A percentile compares a stretch with the other conserved stretches of the same genome.
Conservation (phyloP, 2,329 filamentous ascomycete genomes). For the Metarhizium rileyi region DNA sequence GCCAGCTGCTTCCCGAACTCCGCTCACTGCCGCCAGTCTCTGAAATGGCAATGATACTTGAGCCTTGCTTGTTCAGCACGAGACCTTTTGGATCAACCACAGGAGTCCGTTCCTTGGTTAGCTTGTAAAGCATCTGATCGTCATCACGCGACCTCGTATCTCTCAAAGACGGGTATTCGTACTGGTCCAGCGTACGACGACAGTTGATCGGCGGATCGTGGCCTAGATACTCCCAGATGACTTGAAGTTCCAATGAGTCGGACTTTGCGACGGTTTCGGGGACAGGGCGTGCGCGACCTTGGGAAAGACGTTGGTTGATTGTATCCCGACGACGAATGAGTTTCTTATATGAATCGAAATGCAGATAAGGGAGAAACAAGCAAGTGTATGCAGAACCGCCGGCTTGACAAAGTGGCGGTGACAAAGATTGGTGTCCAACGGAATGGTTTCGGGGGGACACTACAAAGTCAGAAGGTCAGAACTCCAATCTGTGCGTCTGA, state of each 20-base stretch:
- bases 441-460: constrained; percentile 27
- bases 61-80: constrained; percentile 19
- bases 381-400: constrained; percentile 31
- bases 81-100: constrained; percentile 13
- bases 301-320: constrained; percentile 39
- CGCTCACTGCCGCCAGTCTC: constrained; percentile 17
- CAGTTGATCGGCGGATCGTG: constrained; percentile 52
- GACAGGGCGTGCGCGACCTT: constrained; percentile 46
- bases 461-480: constrained; percentile 7
- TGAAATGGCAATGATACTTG: constrained; percentile 17
- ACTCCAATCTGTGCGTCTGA: background rate
- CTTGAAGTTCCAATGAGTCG: constrained; percentile 45
- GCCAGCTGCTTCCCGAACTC: constrained; percentile 17
- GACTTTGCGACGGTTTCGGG: constrained; percentile 43
- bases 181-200: constrained; percentile 53
- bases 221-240: constrained; percentile 54
- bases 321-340: constrained; percentile 46
- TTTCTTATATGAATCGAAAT: constrained; percentile 54
- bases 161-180: constrained; percentile 49
- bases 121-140: constrained; percentile 59
- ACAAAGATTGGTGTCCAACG: constrained; percentile 18
- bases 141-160: constrained; percentile 53
- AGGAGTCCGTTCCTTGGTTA: constrained; percentile 40
- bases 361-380: constrained; percentile 49
- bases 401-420: constrained; percentile 15